A percentile compares a stretch with the other conserved stretches of the same genome.
Evolutionary conservation across 306 rosid species (phyloP).

Genomic region (Trichosanthes cucumerina): DNA sequence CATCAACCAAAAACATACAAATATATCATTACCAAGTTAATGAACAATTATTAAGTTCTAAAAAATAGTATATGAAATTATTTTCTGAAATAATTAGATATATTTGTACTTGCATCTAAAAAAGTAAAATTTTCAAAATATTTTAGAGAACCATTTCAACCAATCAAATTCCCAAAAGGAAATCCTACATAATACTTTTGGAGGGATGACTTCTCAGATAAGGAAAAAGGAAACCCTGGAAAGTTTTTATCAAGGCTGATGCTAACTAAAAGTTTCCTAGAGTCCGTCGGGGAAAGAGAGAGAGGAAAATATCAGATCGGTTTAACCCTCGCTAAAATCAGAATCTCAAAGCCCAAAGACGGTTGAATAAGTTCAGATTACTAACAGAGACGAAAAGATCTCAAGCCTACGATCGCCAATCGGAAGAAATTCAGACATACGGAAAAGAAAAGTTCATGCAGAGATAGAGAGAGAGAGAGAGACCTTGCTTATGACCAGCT

Average conservation of each 20-base stretch:
- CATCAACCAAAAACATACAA: background rate
- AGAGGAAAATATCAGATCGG: background rate
- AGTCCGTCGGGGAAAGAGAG: too few species aligned
- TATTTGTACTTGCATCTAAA: background rate
- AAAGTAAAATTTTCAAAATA: too few species aligned
- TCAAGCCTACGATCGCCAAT: background rate
- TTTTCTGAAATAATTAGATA: background rate
- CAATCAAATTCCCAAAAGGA: background rate
- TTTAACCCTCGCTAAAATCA: background rate
- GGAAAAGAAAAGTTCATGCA: background rate
- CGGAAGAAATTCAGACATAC: background rate
- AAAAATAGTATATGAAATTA: background rate
- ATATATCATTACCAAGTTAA: background rate
- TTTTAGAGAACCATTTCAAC: background rate
- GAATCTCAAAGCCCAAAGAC: background rate
- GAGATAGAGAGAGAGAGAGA: background rate
- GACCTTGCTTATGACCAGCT: constrained; percentile 7
- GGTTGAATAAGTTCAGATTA: background rate
- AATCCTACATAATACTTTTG: background rate
- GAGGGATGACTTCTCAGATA: background rate
- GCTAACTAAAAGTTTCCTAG: background rate
- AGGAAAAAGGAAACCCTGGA: background rate
- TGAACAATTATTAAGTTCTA: background rate
- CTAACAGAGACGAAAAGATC: background rate
- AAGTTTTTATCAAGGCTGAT: background rate